Percentiles rank a stretch among this genome's conserved stretches.
Evolutionary conservation across 2,329 filamentous ascomycete genomes (phyloP).

Genomic region (Aureobasidium sp.): DNA sequence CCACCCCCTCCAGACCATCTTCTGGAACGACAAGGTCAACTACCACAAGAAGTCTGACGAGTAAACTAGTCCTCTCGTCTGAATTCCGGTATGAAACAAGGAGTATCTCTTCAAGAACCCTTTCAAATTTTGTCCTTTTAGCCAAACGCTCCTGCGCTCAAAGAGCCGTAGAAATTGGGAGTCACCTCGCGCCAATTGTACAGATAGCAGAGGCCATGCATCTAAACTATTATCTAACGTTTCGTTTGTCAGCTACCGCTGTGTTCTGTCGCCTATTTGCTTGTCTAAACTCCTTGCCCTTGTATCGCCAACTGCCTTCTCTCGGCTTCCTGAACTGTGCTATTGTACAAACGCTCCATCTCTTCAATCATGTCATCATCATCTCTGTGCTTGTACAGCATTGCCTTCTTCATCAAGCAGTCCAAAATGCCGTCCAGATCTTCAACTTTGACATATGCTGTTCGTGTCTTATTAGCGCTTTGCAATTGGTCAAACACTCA

Average conservation of each 20-base stretch:
- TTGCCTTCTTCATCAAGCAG: conserved; percentile 71
- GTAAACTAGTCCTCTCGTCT: conserved; percentile 12
- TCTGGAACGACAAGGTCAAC: conserved; percentile 93
- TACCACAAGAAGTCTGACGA: conserved; percentile 77
- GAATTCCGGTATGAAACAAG: not conserved
- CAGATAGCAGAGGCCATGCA: conserved; percentile 9
- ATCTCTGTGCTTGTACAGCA: conserved; percentile 12
- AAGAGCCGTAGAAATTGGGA: conserved; percentile 1
- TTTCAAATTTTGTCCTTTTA: not conserved
- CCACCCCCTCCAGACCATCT: conserved; percentile 34
- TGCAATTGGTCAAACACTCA: not conserved
- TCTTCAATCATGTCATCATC: conserved; percentile 14
- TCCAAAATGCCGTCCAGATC: conserved; percentile 65
- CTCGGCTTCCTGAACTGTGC: conserved; percentile 10
- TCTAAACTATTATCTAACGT: conserved; percentile 7
- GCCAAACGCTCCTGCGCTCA: not conserved
- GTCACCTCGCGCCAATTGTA: conserved; percentile 12
- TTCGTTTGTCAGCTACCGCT: not conserved
- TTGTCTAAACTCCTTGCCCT: not conserved
- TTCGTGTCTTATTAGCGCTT: not conserved
- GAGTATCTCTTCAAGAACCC: not conserved
- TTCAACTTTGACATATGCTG: conserved; percentile 57
- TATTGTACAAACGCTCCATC: conserved; percentile 13
- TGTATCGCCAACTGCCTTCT: conserved; percentile 8
- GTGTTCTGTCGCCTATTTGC: not conserved